Percentiles rank a stretch among this genome's conserved stretches.
Evolutionary conservation across 345 rosid genomes (phyloP).

Genomic region (Eucalyptus regnans): DNA sequence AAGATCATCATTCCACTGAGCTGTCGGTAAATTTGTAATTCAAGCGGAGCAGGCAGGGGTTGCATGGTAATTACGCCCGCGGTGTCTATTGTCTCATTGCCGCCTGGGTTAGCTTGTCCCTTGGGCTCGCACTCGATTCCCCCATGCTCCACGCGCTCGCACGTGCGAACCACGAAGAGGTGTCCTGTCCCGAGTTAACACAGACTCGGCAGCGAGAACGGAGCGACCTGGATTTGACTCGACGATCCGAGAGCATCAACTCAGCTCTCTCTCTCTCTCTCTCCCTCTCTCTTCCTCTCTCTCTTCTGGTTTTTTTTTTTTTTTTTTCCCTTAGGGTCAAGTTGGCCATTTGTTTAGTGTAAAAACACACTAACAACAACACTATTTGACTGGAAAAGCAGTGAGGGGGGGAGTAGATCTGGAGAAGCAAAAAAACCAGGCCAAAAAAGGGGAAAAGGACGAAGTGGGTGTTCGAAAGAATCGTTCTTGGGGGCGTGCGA

Average conservation of each 20-base stretch:
- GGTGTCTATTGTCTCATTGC: not conserved
- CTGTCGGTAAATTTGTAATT: not conserved
- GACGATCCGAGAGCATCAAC: not conserved
- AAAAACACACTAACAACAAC: not conserved
- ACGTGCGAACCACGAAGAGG: not conserved
- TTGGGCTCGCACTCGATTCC: not conserved
- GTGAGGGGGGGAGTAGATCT: not conserved
- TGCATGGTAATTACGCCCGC: not conserved
- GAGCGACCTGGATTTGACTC: not conserved
- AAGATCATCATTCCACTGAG: not conserved
- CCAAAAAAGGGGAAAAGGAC: not conserved
- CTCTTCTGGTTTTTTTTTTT: not conserved
- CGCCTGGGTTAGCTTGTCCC: not conserved
- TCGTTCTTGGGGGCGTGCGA: not conserved
- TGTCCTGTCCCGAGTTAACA: not conserved
- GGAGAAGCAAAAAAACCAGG: not conserved
- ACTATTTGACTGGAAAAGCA: slow-evolving; percentile 1
- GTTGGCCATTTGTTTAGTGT: not conserved
- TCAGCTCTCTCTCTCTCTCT: not conserved
- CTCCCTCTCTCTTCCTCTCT: not conserved
- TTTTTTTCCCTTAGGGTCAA: not conserved
- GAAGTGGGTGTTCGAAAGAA: not conserved
- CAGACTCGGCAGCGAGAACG: not conserved
- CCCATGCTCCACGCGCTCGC: not conserved
- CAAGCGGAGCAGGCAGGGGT: not conserved